These are phyloP conservation scores for Chaetomium strumarium DNA, from an alignment of 2,329 filamentous ascomycete genomes.

Conservation along the genomic window DNA sequence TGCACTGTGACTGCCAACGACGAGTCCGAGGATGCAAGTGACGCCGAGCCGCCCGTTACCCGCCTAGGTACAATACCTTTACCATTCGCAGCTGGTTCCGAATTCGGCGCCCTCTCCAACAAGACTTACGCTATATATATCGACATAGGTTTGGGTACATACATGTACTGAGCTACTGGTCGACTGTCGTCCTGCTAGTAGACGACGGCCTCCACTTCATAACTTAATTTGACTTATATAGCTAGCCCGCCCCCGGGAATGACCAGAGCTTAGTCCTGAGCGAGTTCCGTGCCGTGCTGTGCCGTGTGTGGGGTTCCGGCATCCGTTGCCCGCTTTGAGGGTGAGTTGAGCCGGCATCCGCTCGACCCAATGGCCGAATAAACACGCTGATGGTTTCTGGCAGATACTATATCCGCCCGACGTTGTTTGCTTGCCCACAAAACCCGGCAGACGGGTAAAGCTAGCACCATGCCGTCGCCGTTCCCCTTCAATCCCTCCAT, in stretches of 20 bases:
- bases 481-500: slow-evolving; percentile 52
- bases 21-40: too few relatives aligned
- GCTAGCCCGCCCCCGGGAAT: neutral
- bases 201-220: neutral
- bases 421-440: neutral
- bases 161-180: too few relatives aligned
- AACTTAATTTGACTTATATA: neutral
- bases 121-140: too few relatives aligned
- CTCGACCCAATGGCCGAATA: too few relatives aligned
- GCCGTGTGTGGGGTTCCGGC: neutral
- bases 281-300: neutral
- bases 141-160: too few relatives aligned
- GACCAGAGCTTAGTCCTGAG: neutral
- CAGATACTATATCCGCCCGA: neutral
- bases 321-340: neutral
- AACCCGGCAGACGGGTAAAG: neutral
- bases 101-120: too few relatives aligned
- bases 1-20: too few relatives aligned
- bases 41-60: too few relatives aligned
- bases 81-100: too few relatives aligned
- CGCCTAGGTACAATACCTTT: too few relatives aligned
- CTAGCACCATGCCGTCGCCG: slow-evolving; percentile 32
- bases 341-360: neutral
- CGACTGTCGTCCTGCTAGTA: too few relatives aligned
- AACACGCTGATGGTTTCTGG: neutral